A percentile compares a stretch with the other conserved stretches of the same genome.
phyloP scores from a whole-genome alignment of 495 filamentous ascomycete species.

The Venustampulla echinocandica region DNA sequence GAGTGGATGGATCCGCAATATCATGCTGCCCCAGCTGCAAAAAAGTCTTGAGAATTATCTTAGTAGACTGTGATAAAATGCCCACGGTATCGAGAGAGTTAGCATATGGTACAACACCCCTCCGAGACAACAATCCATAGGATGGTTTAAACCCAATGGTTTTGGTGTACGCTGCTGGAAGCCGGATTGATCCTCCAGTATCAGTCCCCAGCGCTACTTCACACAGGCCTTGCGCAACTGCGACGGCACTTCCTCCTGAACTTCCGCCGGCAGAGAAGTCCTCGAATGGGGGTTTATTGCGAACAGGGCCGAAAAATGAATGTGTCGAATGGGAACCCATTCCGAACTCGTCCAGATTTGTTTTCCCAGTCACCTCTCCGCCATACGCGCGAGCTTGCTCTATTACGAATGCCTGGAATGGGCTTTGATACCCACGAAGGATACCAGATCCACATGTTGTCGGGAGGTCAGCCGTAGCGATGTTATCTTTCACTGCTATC shows the following conservation, averaged over 20 bases:
- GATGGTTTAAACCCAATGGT: conserved; percentile 89
- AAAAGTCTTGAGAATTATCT: conserved; percentile 37
- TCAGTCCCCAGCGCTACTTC: conserved; percentile 84
- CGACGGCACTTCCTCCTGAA: conserved; percentile 88
- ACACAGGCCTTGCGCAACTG: conserved; percentile 63
- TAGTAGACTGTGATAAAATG: conserved; percentile 50
- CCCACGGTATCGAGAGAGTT: conserved; percentile 95
- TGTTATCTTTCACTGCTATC: conserved; percentile 85
- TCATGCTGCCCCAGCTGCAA: conserved; percentile 17
- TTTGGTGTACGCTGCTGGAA: conserved; percentile 87
- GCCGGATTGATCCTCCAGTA: conserved; percentile 84
- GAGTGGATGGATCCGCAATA: conserved; percentile 63
- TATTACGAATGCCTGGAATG: conserved; percentile 81
- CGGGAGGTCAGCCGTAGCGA: conserved; percentile 47
- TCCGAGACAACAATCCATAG: conserved; percentile 73
- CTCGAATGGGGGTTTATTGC: conserved; percentile 29
- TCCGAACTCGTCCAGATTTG: conserved; percentile 94
- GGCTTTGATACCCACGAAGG: conserved; percentile 59
- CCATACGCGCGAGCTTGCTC: conserved; percentile 24
- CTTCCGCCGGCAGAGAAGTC: conserved; percentile 73
- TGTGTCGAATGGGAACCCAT: conserved; percentile 89
- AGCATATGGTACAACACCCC: conserved; percentile 89
- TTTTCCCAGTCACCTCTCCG: conserved; percentile 58
- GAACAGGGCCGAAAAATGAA: conserved; percentile 63
- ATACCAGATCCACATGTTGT: conserved; percentile 80